Conservation (phyloP, 306 rosid species). For the Calophaca sinica region DNA sequence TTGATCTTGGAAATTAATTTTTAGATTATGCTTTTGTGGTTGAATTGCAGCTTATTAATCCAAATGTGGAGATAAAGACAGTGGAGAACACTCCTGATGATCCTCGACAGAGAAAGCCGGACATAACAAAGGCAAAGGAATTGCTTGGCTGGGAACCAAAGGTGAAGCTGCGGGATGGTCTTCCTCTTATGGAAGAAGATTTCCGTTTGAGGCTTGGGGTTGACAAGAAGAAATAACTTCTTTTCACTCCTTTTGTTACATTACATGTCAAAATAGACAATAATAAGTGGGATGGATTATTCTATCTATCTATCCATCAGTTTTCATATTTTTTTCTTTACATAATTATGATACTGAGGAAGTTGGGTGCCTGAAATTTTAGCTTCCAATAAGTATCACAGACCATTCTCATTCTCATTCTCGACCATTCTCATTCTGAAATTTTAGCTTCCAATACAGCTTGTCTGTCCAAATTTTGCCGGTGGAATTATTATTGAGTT, state of each 20-base stretch:
- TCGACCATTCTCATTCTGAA: not conserved
- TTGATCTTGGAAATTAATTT: not conserved
- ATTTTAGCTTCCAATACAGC: conserved; percentile 24
- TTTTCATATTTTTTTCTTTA: conserved; percentile 20
- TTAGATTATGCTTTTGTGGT: not conserved
- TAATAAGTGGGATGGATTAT: conserved; percentile 42
- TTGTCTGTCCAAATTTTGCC: conserved; percentile 37
- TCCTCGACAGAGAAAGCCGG: conserved; percentile 85
- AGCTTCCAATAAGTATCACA: conserved; percentile 31
- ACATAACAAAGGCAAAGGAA: conserved; percentile 74
- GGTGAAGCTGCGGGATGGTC: conserved; percentile 69
- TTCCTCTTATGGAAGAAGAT: conserved; percentile 87
- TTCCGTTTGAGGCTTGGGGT: conserved; percentile 78
- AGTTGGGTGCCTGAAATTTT: conserved; percentile 19
- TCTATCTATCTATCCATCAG: not conserved
- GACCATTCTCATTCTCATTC: no score
- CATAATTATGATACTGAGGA: conserved; percentile 38
- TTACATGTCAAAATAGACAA: conserved; percentile 29
- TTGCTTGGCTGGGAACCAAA: conserved; percentile 83
- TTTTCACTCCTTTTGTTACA: conserved; percentile 8
- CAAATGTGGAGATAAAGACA: conserved; percentile 65
- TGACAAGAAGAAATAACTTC: conserved; percentile 42
- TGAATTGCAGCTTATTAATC: conserved; percentile 74
- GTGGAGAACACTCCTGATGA: conserved; percentile 94
- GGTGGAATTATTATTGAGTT: conserved; percentile 13